Percentiles rank a stretch among this genome's conserved stretches.
These are phyloP conservation scores for Penicillium cataractarum DNA, from an alignment of 495 filamentous ascomycete species.

Conservation along the genomic window DNA sequence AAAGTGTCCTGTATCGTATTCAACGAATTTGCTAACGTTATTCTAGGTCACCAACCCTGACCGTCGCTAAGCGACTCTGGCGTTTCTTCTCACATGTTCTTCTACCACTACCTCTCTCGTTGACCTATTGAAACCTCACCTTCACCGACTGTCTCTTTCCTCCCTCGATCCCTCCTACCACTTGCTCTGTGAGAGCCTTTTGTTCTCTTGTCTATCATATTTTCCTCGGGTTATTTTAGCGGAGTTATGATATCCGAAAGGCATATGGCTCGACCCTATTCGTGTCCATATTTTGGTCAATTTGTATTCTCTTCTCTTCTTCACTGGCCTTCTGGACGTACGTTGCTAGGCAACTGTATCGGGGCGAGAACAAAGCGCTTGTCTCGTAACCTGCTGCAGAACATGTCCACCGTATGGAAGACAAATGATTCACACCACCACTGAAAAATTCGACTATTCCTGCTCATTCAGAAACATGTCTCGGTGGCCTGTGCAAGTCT, in stretches of 20 bases:
- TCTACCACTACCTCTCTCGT: background rate
- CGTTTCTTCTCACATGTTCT: slow-evolving; percentile 5
- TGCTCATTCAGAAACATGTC: background rate
- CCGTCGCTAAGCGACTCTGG: slow-evolving; percentile 29
- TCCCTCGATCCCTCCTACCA: slow-evolving; percentile 3
- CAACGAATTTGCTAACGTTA: slow-evolving; percentile 2
- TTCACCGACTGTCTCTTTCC: slow-evolving; percentile 11
- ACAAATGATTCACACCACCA: background rate
- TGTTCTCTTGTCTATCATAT: slow-evolving; percentile 17
- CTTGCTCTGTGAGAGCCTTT: slow-evolving; percentile 19
- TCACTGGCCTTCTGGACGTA: slow-evolving; percentile 5
- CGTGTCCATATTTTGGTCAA: slow-evolving; percentile 27
- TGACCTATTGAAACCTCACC: slow-evolving; percentile 4
- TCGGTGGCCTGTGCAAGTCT: background rate
- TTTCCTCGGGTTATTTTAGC: slow-evolving; percentile 32
- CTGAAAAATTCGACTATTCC: background rate
- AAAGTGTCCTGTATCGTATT: background rate
- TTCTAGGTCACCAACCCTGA: slow-evolving; percentile 56
- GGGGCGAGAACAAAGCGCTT: slow-evolving; percentile 1
- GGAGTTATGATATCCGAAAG: slow-evolving; percentile 35
- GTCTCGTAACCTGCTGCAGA: background rate
- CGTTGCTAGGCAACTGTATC: background rate
- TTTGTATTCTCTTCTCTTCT: slow-evolving; percentile 8
- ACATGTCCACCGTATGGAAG: background rate
- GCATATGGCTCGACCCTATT: slow-evolving; percentile 26